Percentiles rank a stretch among this genome's conserved stretches.
These are phyloP conservation scores for Quercus parvula DNA, from an alignment of 306 rosid genomes.

Conservation along the genomic window DNA sequence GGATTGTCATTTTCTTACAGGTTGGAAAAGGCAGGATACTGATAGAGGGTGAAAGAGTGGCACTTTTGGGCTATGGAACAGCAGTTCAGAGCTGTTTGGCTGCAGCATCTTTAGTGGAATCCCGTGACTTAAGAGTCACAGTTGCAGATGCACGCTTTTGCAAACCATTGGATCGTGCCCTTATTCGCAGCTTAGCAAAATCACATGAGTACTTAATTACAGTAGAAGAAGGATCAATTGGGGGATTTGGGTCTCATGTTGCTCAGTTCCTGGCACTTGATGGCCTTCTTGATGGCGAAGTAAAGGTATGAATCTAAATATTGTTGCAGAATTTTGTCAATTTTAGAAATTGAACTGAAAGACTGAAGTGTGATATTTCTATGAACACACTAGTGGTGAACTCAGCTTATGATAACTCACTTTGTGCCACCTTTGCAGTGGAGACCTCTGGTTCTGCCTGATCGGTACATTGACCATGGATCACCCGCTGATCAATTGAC, in stretches of 20 bases:
- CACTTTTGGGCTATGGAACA: conserved; percentile 79
- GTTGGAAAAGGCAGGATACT: conserved; percentile 76
- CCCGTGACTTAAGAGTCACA: conserved; percentile 50
- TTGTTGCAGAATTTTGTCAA: background rate
- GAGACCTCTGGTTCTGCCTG: conserved; percentile 96
- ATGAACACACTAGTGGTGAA: background rate
- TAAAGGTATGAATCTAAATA: conserved; percentile 49
- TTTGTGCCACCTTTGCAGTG: conserved; percentile 50
- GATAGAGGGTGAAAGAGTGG: conserved; percentile 87
- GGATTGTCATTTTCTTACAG: conserved; percentile 28
- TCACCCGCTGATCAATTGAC: conserved; percentile 71
- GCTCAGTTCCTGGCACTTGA: conserved; percentile 94
- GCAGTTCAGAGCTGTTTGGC: conserved; percentile 75
- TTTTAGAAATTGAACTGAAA: background rate
- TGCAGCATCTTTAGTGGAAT: conserved; percentile 51
- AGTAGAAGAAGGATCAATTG: conserved; percentile 94
- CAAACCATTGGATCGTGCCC: conserved; percentile 78
- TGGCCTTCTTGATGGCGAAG: conserved; percentile 85
- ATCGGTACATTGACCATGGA: conserved; percentile 86
- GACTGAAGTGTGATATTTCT: background rate
- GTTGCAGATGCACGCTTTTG: conserved; percentile 88
- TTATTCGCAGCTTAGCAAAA: conserved; percentile 79
- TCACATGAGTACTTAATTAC: conserved; percentile 82
- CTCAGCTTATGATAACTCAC: conserved; percentile 5
- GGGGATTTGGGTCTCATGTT: conserved; percentile 97